Evolutionary conservation across 2,329 filamentous ascomycete genomes (phyloP).

Genomic region (Colletotrichum sp.): DNA sequence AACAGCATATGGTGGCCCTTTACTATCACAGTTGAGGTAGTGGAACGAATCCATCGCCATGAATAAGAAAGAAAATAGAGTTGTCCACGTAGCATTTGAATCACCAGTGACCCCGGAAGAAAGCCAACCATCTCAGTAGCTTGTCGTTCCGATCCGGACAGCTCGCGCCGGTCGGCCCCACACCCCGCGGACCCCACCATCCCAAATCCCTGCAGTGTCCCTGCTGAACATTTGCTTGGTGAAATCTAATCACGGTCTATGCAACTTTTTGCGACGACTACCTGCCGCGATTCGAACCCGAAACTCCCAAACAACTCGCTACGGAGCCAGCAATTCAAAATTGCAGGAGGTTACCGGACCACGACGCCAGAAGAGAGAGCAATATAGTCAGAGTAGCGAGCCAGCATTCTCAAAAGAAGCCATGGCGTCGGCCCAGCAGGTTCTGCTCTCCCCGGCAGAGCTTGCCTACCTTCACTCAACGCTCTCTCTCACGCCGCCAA

Average conservation of each 20-base stretch:
- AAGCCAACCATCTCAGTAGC: neutral
- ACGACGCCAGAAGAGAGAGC: too few relatives aligned
- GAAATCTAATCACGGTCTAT: neutral
- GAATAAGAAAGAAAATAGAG: neutral
- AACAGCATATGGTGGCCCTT: neutral
- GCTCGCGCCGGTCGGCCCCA: slow-evolving; percentile 14
- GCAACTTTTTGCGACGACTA: slow-evolving; percentile 15
- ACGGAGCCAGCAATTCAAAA: neutral
- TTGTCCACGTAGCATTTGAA: neutral
- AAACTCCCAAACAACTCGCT: neutral
- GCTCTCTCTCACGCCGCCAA: slow-evolving; percentile 79
- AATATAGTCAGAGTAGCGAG: neutral
- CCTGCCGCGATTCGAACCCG: neutral
- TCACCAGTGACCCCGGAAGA: neutral
- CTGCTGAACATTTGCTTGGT: neutral
- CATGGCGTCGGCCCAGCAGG: slow-evolving; percentile 54
- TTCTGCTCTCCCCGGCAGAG: slow-evolving; percentile 90
- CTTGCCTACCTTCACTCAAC: slow-evolving; percentile 93
- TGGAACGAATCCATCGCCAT: neutral
- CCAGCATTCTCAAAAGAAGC: neutral
- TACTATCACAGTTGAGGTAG: neutral
- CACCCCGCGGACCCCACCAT: slow-evolving; percentile 20
- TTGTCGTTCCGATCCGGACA: slow-evolving; percentile 10
- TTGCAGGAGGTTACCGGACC: neutral
- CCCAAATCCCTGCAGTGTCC: slow-evolving; percentile 6